These are phyloP conservation scores for Coelastrella sp. DNA, from an alignment of 139 green algal genomes.

Conservation along the genomic window DNA sequence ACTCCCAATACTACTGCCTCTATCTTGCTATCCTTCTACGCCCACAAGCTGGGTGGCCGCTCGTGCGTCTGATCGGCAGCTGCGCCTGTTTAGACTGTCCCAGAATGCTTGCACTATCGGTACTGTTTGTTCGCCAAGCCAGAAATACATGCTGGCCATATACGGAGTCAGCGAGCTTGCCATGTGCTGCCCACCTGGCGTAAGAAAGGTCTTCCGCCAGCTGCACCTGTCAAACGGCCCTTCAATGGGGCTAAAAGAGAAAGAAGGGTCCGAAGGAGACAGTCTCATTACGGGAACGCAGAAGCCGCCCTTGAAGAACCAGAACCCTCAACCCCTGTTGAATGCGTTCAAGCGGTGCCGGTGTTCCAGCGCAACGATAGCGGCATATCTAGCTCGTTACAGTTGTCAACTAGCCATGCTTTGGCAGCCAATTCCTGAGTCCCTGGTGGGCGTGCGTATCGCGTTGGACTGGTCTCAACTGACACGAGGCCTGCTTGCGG, in stretches of 20 bases:
- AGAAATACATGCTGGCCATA: background rate
- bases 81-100: background rate
- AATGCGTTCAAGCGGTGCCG: too few species aligned
- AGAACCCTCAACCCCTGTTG: background rate
- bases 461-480: too few species aligned
- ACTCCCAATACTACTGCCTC: too few species aligned
- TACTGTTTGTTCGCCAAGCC: background rate
- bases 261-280: background rate
- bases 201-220: slow-evolving; percentile 6
- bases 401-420: too few species aligned
- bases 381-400: too few species aligned
- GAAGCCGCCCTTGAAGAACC: background rate
- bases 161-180: background rate
- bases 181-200: background rate
- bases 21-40: too few species aligned
- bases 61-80: too few species aligned
- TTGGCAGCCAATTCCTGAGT: too few species aligned
- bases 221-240: background rate
- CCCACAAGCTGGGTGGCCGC: too few species aligned
- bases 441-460: too few species aligned
- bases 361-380: too few species aligned
- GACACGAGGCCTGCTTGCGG: too few species aligned
- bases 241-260: slow-evolving; percentile 3
- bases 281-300: background rate
- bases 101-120: background rate